Evolutionary conservation across 177 flowering plant species (phyloP).

Genomic region (Telopea speciosissima): DNA sequence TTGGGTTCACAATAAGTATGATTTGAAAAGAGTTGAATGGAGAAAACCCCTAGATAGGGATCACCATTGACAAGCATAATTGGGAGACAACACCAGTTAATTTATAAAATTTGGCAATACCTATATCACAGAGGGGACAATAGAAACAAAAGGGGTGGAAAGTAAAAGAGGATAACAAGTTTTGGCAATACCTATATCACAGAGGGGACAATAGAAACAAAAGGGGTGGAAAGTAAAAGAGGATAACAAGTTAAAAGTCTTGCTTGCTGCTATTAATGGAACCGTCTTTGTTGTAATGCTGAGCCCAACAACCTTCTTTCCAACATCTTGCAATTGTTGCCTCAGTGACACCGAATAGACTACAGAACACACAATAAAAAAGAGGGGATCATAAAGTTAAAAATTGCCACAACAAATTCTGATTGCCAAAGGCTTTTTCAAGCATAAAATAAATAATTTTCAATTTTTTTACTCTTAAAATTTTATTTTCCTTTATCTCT

Average conservation of each 20-base stretch:
- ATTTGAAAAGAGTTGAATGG: no score
- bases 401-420: background rate
- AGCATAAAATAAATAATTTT: background rate
- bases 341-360: conserved; percentile 89
- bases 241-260: conserved; percentile 11
- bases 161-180: background rate
- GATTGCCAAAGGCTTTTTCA: background rate
- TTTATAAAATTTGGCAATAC: background rate
- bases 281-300: conserved; percentile 96
- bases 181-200: background rate
- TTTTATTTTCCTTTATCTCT: no score
- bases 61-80: background rate
- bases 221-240: background rate
- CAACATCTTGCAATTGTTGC: conserved; percentile 91
- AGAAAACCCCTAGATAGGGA: background rate
- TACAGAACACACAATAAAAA: conserved; percentile 23
- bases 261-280: conserved; percentile 83
- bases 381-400: background rate
- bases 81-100: background rate
- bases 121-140: no score
- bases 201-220: no score
- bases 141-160: background rate
- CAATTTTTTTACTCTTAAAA: no score
- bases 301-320: conserved; percentile 94
- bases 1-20: no score